Base-by-base conservation (phyloP, 169 alveolate genomes). In the Plasmodium blacklocki region DNA sequence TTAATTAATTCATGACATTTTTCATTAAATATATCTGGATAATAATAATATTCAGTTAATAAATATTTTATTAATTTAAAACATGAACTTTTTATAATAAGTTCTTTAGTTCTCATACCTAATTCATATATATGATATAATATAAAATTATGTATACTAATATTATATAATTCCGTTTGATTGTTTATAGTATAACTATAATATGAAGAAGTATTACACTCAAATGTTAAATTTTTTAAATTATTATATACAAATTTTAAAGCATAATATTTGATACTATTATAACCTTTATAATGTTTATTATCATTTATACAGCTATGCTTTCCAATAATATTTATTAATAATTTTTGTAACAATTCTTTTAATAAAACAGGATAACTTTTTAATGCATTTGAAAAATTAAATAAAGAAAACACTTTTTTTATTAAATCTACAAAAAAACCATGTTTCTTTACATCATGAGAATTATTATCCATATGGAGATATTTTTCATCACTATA, bases 101-200 rank as follows among this genome's bases (percentile, higher is more conserved):
- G 39, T 15, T 64, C 89, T 49, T 78, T 78, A 23, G 89, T 78
- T 52, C 71, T 54, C 15, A 78, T 70, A 64, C 72, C 89, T 58
- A 78, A 78, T 29, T 78, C 89, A 59, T 78, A 78, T 29, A 78
- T 64, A 52, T 78, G 89, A 19, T 78, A 78, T 39, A 78, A 70
- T 58, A 78, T 78, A 78, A 78, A 78, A 78, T 78, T 78, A 45
- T 78, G 89, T n/a, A 78, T 66, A 19, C 89, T 78, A 52, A 78
- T 78, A 47, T 78, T 78, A 45, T 78, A 59, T 8, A 78, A 47
- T 66, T 78, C 88, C 29, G 21, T 78, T 23, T 59, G 89, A 54
- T 74, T 73, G 49, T 26, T 78, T 15, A 78, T 78, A 32, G 70
- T 58, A 47, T 78, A 64, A 32, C 47, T 64, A 43, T 59, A 78